These are phyloP conservation scores for Wickerhamiella infanticola DNA, from an alignment of 1,139 yeast genomes.

Conservation along the genomic window DNA sequence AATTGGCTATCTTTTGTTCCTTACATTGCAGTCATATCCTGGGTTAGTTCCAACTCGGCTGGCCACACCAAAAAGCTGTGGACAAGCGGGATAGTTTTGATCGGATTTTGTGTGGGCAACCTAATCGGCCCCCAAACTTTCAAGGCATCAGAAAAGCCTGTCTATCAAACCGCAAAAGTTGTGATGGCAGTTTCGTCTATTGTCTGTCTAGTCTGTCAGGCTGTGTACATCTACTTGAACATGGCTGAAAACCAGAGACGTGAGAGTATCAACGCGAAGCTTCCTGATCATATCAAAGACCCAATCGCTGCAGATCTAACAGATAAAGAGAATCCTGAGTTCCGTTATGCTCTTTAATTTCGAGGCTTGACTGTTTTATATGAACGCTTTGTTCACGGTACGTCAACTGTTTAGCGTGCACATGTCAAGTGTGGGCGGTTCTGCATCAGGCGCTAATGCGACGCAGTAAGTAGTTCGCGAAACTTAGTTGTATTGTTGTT, in stretches of 20 bases:
- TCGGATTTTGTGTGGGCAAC: slow-evolving; percentile 46
- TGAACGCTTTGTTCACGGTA: too few species aligned
- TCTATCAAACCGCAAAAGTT: slow-evolving; percentile 34
- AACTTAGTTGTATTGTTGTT: too few species aligned
- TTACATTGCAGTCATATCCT: slow-evolving; percentile 29
- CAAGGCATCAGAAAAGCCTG: slow-evolving; percentile 37
- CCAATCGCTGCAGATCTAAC: slow-evolving; percentile 44
- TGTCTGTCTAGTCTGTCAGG: slow-evolving; percentile 24
- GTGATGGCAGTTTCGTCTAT: slow-evolving; percentile 32
- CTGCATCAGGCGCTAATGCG: too few species aligned
- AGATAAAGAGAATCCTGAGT: slow-evolving; percentile 44
- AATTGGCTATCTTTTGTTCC: slow-evolving; percentile 22
- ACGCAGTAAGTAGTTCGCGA: too few species aligned
- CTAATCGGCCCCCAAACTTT: slow-evolving; percentile 56
- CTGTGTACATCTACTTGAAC: slow-evolving; percentile 22
- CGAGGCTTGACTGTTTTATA: too few species aligned
- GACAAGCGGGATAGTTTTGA: slow-evolving; percentile 30
- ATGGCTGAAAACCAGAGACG: slow-evolving; percentile 30
- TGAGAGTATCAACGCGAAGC: slow-evolving; percentile 23
- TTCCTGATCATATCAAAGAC: slow-evolving; percentile 20
- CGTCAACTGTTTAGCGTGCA: too few species aligned
- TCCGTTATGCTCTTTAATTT: slow-evolving; percentile 30
- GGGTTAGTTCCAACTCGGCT: slow-evolving; percentile 39
- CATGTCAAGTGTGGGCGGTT: too few species aligned
- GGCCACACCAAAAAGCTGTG: slow-evolving; percentile 46